A percentile compares a stretch with the other conserved stretches of the same genome.
These are phyloP conservation scores for Dactylis glomerata DNA, from an alignment of 176 grass and related monocot genomes.

Conservation along the genomic window DNA sequence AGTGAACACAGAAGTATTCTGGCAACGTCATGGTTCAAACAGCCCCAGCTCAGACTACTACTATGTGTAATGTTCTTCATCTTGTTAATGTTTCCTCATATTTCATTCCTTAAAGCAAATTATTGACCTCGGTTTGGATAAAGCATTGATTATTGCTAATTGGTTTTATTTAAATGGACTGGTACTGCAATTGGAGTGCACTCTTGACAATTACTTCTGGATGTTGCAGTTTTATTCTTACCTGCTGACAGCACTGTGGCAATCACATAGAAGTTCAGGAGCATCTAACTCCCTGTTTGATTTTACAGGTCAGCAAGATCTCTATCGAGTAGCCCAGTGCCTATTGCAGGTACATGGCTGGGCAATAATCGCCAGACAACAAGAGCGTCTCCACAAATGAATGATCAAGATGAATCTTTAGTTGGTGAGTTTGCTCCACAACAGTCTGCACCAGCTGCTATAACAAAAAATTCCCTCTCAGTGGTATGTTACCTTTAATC, in stretches of 20 bases:
- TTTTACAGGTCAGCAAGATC: constrained; percentile 88
- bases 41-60: constrained; percentile 54
- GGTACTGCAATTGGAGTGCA: background rate
- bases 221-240: constrained; percentile 14
- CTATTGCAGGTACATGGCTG: constrained; percentile 60
- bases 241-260: background rate
- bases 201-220: background rate
- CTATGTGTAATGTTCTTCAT: constrained; percentile 65
- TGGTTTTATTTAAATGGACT: constrained; percentile 15
- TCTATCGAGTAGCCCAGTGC: constrained; percentile 76
- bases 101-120: constrained; percentile 18
- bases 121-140: background rate
- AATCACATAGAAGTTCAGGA: constrained; percentile 20
- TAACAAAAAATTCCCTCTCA: constrained; percentile 66
- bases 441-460: constrained; percentile 43
- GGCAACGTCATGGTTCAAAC: constrained; percentile 27
- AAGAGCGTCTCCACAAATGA: constrained; percentile 32
- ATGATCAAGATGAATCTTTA: constrained; percentile 42
- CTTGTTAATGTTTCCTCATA: constrained; percentile 11
- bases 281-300: constrained; percentile 1
- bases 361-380: constrained; percentile 31
- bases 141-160: background rate
- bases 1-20: constrained; percentile 32
- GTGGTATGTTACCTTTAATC: constrained; percentile 52
- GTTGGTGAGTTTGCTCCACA: constrained; percentile 23